Evolutionary conservation across 2,329 filamentous ascomycete species (phyloP).

Genomic region (Aureobasidium sp.): DNA sequence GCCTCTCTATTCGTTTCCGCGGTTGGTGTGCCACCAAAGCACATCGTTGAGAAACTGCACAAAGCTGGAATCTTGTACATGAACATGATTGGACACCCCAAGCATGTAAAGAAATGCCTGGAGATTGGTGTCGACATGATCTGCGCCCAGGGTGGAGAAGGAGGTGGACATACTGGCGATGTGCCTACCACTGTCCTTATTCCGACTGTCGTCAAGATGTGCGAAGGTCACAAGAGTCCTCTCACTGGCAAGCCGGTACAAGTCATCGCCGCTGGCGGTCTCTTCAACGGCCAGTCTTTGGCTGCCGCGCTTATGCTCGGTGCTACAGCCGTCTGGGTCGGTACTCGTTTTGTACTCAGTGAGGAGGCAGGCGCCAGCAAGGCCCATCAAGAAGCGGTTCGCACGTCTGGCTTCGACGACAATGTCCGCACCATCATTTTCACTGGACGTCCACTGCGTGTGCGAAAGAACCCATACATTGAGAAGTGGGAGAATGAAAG

Average conservation of each 20-base stretch:
- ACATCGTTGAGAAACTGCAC: constrained; percentile 85
- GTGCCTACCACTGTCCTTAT: constrained; percentile 88
- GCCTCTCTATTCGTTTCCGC: constrained; percentile 94
- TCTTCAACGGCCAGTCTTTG: constrained; percentile 85
- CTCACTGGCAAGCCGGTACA: constrained; percentile 81
- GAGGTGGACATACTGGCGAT: constrained; percentile 87
- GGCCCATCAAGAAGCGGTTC: constrained; percentile 90
- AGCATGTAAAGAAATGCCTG: constrained; percentile 95
- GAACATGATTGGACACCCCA: constrained; percentile 99
- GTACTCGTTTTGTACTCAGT: constrained; percentile 87
- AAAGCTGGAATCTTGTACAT: constrained; percentile 84
- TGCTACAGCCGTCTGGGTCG: constrained; percentile 88
- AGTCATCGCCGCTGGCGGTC: constrained; percentile 86
- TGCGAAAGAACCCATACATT: constrained; percentile 91
- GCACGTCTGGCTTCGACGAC: constrained; percentile 86
- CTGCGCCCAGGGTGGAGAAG: constrained; percentile 96
- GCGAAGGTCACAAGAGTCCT: constrained; percentile 72
- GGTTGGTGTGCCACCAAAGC: constrained; percentile 83
- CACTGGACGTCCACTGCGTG: constrained; percentile 88
- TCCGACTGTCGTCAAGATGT: constrained; percentile 77
- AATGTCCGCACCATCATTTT: constrained; percentile 98
- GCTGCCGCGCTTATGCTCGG: constrained; percentile 90
- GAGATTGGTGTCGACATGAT: constrained; percentile 91
- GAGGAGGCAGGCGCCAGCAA: constrained; percentile 92
- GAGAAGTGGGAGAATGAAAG: constrained; percentile 94